Evolutionary conservation across 768 basidiomycete species (phyloP).

Genomic region (Russula olivacea): DNA sequence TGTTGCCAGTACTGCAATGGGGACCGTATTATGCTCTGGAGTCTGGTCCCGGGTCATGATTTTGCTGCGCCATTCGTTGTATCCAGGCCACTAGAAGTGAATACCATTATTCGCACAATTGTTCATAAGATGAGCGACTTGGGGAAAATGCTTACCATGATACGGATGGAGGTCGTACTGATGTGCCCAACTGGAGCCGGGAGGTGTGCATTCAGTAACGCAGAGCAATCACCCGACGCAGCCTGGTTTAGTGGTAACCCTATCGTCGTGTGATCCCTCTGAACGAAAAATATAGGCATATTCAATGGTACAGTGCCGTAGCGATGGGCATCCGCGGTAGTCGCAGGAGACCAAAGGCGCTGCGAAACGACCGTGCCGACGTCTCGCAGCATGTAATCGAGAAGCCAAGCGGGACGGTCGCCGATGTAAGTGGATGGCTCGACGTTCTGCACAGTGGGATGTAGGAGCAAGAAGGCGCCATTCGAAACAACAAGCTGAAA

Average conservation of each 20-base stretch:
- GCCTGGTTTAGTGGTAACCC: background rate
- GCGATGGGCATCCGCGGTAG: slow-evolving; percentile 7
- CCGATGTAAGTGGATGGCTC: background rate
- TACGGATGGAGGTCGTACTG: slow-evolving; percentile 1
- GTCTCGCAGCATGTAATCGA: background rate
- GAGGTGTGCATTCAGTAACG: background rate
- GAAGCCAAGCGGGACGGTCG: background rate
- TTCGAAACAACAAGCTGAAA: background rate
- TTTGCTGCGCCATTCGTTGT: slow-evolving; percentile 1
- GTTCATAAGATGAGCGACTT: background rate
- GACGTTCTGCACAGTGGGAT: background rate
- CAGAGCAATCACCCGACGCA: background rate
- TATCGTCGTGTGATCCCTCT: background rate
- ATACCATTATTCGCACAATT: background rate
- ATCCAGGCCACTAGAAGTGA: slow-evolving; percentile 15
- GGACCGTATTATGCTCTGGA: background rate
- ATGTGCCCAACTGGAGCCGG: background rate
- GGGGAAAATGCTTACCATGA: slow-evolving; percentile 1
- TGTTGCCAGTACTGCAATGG: background rate
- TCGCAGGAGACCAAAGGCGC: slow-evolving; percentile 3
- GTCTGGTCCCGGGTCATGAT: slow-evolving; percentile 16
- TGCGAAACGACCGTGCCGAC: slow-evolving; percentile 14
- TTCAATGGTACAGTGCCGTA: background rate
- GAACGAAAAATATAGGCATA: slow-evolving; percentile 21
- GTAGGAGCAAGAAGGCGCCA: background rate